A percentile compares a stretch with the other conserved stretches of the same genome.
phyloP scores from a whole-genome alignment of 805 yeast genomes.

The Kurtzmaniella fragi region DNA sequence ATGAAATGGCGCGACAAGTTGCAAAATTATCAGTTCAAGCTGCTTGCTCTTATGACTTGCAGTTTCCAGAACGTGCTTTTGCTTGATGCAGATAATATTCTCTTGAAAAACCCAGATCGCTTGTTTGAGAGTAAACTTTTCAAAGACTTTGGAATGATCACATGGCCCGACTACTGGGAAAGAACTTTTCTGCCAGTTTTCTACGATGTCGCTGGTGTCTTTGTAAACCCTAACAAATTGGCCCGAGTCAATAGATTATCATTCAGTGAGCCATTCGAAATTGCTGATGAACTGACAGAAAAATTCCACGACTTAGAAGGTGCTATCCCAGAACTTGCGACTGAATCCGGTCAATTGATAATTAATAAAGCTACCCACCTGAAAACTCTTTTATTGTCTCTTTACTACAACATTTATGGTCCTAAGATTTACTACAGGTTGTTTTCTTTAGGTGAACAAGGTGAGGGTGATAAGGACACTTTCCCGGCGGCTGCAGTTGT shows the following conservation, averaged over 20 bases:
- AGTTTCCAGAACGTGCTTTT: slow-evolving; percentile 29
- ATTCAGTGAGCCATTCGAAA: slow-evolving; percentile 9
- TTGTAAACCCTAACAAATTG: slow-evolving; percentile 24
- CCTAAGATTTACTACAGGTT: slow-evolving; percentile 56
- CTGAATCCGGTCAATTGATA: slow-evolving; percentile 66
- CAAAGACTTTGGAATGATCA: slow-evolving; percentile 28
- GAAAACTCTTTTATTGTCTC: slow-evolving; percentile 50
- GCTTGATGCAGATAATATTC: slow-evolving; percentile 31
- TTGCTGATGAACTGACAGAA: slow-evolving; percentile 8
- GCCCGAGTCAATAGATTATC: slow-evolving; percentile 24
- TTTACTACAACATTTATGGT: slow-evolving; percentile 64
- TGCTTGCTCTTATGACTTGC: slow-evolving; percentile 42
- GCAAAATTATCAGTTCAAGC: slow-evolving; percentile 64
- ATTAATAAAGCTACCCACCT: slow-evolving; percentile 56
- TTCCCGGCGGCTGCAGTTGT: slow-evolving; percentile 31
- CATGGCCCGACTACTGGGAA: slow-evolving; percentile 43
- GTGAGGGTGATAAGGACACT: slow-evolving; percentile 36
- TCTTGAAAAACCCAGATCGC: slow-evolving; percentile 24
- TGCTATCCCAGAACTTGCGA: slow-evolving; percentile 62
- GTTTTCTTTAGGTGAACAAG: slow-evolving; percentile 49
- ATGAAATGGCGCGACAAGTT: slow-evolving; percentile 32
- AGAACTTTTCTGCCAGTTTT: slow-evolving; percentile 31
- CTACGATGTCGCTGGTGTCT: slow-evolving; percentile 29
- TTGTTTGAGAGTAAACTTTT: slow-evolving; percentile 25
- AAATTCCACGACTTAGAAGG: slow-evolving; percentile 59